Evolutionary conservation across 768 basidiomycete genomes (phyloP), one percentile per base, ranked within the genome.

Genomic region (Grammothele lineata): DNA sequence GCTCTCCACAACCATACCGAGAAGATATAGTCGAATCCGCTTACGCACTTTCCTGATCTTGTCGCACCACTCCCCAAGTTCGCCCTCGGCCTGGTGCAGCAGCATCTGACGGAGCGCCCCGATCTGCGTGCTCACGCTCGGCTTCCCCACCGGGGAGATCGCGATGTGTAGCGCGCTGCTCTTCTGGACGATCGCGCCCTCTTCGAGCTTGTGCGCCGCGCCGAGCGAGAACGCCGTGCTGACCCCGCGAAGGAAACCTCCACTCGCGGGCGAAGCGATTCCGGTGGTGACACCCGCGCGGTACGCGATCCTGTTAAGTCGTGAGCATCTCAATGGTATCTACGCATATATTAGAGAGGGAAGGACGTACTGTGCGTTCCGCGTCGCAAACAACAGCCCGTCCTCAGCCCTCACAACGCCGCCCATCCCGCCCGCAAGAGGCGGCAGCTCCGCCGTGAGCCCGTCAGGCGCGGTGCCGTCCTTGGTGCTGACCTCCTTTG

Each of bases 261-360:
- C 17, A 3, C 77, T 71, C 5, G 65, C 58, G 0, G 90, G 91
- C 0, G 81, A 75, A 0, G 76, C 71, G 12, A 92, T 70, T 1
- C 76, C 85, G 1, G 73, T 75, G 2, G 87, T 88, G 3, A 93
- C 84, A 3, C 91, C 90, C 6, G 73, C 65, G 17, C 79, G 78
- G 57, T 89, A 87, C 0, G 90, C 87, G 33, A 87, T 58, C 25
- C 88, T 91, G 4, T 35, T 19, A 32, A 14, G n/a, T n/a, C n/a
- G n/a, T n/a, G n/a, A n/a, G n/a, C n/a, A n/a, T n/a, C n/a, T n/a
- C n/a, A n/a, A n/a, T n/a, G n/a, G n/a, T n/a, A n/a, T n/a, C n/a
- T n/a, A n/a, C n/a, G n/a, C n/a, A n/a, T n/a, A n/a, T n/a, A 23
- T 17, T 7, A 15, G 14, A n/a, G n/a, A n/a, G 33, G 9, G 2